phyloP scores from a whole-genome alignment of 164 flowering plant species.

The Nymphaea thermarum region DNA sequence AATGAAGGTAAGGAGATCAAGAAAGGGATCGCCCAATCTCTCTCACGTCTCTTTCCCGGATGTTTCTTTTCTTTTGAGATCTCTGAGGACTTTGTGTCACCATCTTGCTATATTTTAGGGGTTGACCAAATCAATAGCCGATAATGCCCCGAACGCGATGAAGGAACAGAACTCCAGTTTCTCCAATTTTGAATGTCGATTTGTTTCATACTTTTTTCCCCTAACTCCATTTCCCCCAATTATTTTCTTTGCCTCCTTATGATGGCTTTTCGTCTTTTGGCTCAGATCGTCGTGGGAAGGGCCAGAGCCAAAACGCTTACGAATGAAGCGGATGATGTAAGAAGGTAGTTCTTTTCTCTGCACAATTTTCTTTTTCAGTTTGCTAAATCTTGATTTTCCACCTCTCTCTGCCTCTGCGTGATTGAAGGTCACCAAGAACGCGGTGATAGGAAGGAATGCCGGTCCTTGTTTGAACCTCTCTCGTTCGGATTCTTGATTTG shows the following conservation, averaged over 20 bases:
- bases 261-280: background rate
- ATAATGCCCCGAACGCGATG: slow-evolving; percentile 86
- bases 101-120: slow-evolving; percentile 37
- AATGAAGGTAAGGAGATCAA: slow-evolving; percentile 13
- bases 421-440: too few relatives aligned
- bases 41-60: background rate
- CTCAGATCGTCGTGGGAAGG: slow-evolving; percentile 91
- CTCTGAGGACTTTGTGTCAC: background rate
- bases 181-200: too few relatives aligned
- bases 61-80: background rate
- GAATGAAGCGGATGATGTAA: slow-evolving; percentile 94
- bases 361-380: too few relatives aligned
- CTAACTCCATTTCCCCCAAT: background rate
- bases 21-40: background rate
- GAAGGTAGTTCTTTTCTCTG: slow-evolving; percentile 76
- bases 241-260: background rate
- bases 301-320: slow-evolving; percentile 89
- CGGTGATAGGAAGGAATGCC: too few relatives aligned
- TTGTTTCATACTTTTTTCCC: too few relatives aligned
- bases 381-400: too few relatives aligned
- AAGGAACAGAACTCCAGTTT: slow-evolving; percentile 72
- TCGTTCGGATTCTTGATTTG: background rate
- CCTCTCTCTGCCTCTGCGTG: too few relatives aligned
- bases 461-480: too few relatives aligned
- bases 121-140: slow-evolving; percentile 86